These are phyloP conservation scores for Populus hybrid DNA, from an alignment of 441 rosid species.

Conservation along the genomic window DNA sequence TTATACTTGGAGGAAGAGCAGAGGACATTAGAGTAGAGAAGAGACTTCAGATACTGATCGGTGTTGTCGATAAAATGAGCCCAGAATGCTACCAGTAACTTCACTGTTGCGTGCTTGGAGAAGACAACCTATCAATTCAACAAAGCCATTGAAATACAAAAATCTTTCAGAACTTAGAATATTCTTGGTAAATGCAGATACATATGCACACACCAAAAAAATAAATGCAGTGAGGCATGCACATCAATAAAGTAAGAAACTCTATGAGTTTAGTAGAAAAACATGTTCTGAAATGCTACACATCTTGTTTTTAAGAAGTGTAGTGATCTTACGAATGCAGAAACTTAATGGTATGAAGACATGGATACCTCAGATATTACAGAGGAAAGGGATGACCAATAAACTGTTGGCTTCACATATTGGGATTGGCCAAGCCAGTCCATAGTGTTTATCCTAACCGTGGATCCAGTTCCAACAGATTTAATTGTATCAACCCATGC, in stretches of 20 bases:
- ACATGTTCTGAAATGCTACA: too few species aligned
- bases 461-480: slow-evolving; percentile 56
- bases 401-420: too few species aligned
- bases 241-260: too few species aligned
- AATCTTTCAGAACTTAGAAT: not conserved
- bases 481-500: slow-evolving; percentile 82
- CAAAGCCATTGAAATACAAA: not conserved
- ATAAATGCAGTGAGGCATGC: too few species aligned
- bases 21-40: slow-evolving; percentile 69
- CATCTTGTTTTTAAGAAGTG: too few species aligned
- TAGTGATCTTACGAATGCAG: too few species aligned
- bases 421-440: too few species aligned
- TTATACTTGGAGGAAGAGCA: slow-evolving; percentile 63
- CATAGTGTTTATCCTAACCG: slow-evolving; percentile 42
- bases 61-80: slow-evolving; percentile 68
- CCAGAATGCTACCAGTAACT: slow-evolving; percentile 85
- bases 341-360: too few species aligned
- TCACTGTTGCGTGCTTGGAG: slow-evolving; percentile 78
- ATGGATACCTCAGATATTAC: too few species aligned
- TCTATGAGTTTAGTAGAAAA: too few species aligned
- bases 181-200: not conserved
- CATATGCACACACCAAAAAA: too few species aligned
- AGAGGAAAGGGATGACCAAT: too few species aligned
- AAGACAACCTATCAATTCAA: slow-evolving; percentile 51
- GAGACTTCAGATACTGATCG: slow-evolving; percentile 62